These are phyloP conservation scores for Anethum foeniculum DNA, from an alignment of 140 eudicot genomes.

Conservation along the genomic window DNA sequence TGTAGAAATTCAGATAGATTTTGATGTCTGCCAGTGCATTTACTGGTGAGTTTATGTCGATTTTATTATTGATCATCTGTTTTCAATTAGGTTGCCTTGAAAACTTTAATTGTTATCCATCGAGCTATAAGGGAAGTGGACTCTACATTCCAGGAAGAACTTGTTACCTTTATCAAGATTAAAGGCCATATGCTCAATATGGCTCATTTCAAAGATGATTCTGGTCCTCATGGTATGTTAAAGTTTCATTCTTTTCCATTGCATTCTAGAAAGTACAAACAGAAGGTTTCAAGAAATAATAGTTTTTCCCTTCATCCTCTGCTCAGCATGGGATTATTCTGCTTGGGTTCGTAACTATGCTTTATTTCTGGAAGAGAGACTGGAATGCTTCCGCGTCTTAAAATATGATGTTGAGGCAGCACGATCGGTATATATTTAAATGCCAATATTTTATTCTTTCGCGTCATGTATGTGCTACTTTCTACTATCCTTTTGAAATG, in stretches of 20 bases:
- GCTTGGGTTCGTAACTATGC: constrained; percentile 60
- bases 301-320: background rate
- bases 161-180: constrained; percentile 26
- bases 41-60: background rate
- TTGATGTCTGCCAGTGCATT: background rate
- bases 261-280: background rate
- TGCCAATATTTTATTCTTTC: background rate
- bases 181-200: constrained; percentile 43
- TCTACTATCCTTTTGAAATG: background rate
- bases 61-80: background rate
- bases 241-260: constrained; percentile 3
- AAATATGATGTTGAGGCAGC: constrained; percentile 53
- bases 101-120: constrained; percentile 57
- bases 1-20: background rate
- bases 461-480: background rate
- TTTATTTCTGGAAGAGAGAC: constrained; percentile 47
- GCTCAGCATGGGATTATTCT: constrained; percentile 64
- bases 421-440: constrained; percentile 20
- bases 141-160: constrained; percentile 53
- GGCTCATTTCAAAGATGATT: constrained; percentile 62
- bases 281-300: background rate
- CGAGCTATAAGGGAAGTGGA: constrained; percentile 69
- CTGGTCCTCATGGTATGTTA: constrained; percentile 49
- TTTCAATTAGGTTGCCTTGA: constrained; percentile 54
- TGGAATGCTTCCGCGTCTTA: constrained; percentile 52